Conservation (phyloP, 176 grass and related monocot species). For the Musa troglodytarum region DNA sequence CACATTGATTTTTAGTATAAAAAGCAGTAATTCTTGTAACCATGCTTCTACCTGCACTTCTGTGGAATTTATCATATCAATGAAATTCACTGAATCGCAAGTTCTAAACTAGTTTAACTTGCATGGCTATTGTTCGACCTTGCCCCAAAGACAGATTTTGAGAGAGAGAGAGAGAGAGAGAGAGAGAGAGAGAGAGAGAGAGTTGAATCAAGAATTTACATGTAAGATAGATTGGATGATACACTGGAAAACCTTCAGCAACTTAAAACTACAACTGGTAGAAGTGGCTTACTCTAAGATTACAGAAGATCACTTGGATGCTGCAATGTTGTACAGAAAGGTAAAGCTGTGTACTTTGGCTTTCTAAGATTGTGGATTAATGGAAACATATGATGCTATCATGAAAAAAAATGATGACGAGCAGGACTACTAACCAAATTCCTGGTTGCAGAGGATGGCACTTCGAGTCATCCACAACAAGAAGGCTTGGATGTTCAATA, state of each 20-base stretch:
- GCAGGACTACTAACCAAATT: constrained; percentile 56
- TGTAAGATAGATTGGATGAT: neutral
- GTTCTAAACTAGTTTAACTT: too few species aligned
- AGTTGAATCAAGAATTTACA: neutral
- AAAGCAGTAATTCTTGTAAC: neutral
- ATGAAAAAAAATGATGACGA: neutral
- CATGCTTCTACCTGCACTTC: too few species aligned
- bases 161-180: neutral
- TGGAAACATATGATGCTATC: neutral
- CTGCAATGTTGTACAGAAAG: neutral
- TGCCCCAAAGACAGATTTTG: neutral
- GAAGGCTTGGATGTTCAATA: constrained; percentile 57
- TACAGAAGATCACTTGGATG: neutral
- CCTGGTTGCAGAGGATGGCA: constrained; percentile 85
- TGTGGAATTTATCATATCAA: too few species aligned
- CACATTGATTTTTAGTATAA: neutral
- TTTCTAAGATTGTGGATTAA: too few species aligned
- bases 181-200: neutral
- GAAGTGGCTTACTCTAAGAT: neutral
- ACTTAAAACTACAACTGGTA: neutral
- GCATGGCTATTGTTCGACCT: too few species aligned
- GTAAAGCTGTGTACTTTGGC: too few species aligned
- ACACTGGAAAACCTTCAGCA: neutral
- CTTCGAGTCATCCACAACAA: constrained; percentile 66
- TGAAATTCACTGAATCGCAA: too few species aligned